A percentile compares a stretch with the other conserved stretches of the same genome.
These are phyloP conservation scores for Diaporthe australafricana DNA, from an alignment of 2,329 filamentous ascomycete species.

Conservation along the genomic window DNA sequence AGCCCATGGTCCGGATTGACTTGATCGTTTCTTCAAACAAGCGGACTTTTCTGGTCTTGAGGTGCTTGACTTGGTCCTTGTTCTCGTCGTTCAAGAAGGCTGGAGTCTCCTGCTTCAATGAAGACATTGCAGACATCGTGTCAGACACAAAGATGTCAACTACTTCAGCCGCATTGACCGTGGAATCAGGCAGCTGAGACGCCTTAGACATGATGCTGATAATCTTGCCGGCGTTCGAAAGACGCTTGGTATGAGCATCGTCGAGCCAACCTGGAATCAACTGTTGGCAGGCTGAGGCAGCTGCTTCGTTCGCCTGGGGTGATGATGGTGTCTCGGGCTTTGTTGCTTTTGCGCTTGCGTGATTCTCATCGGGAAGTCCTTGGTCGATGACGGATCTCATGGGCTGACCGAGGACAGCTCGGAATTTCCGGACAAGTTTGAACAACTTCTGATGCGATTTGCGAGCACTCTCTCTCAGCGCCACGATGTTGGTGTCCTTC, in stretches of 20 bases:
- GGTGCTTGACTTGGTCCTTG: slow-evolving; percentile 83
- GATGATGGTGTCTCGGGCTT: slow-evolving; percentile 8
- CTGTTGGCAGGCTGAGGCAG: slow-evolving; percentile 48
- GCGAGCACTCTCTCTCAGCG: slow-evolving; percentile 87
- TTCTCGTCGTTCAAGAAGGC: slow-evolving; percentile 86
- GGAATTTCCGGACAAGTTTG: slow-evolving; percentile 90
- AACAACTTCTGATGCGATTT: slow-evolving; percentile 94
- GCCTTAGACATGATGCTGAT: slow-evolving; percentile 79
- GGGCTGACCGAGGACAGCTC: slow-evolving; percentile 80
- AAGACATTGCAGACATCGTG: slow-evolving; percentile 74
- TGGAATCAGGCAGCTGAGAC: slow-evolving; percentile 61
- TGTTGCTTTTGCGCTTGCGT: slow-evolving; percentile 24
- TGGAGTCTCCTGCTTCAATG: slow-evolving; percentile 88
- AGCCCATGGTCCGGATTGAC: slow-evolving; percentile 86
- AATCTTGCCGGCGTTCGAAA: slow-evolving; percentile 77
- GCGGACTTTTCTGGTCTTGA: slow-evolving; percentile 90
- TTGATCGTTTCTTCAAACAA: slow-evolving; percentile 91
- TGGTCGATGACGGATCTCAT: slow-evolving; percentile 73
- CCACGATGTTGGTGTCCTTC: slow-evolving; percentile 97
- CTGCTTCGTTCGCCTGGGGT: slow-evolving; percentile 48
- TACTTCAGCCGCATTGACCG: slow-evolving; percentile 67
- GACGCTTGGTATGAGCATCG: slow-evolving; percentile 64
- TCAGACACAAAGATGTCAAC: slow-evolving; percentile 77
- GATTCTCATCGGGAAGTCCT: slow-evolving; percentile 66
- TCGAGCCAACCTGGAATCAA: slow-evolving; percentile 52